phyloP scores from a whole-genome alignment of 345 rosid species.

The Gossypium longicalyx region DNA sequence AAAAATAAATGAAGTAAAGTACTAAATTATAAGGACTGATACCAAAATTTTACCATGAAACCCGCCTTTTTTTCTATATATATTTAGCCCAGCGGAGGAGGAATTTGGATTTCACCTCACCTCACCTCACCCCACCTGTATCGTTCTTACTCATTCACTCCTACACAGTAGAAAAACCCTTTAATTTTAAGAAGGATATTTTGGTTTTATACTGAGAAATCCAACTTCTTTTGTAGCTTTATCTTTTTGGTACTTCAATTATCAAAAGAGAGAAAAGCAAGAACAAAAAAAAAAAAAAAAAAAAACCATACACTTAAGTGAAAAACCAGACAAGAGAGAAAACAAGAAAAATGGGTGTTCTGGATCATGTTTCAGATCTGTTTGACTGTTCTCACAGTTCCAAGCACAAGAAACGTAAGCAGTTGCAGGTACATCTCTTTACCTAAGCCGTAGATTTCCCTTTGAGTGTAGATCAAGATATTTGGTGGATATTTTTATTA shows the following conservation, averaged over 20 bases:
- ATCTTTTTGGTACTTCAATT: too few relatives aligned
- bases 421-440: constrained; percentile 56
- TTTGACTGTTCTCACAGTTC: constrained; percentile 68
- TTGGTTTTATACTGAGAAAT: neutral
- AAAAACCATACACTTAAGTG: neutral
- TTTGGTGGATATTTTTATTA: neutral
- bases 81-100: too few relatives aligned
- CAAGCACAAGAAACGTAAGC: constrained; percentile 54
- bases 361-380: constrained; percentile 76
- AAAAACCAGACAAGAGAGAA: neutral
- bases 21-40: too few relatives aligned
- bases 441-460: neutral
- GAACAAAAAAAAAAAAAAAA: neutral
- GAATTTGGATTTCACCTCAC: too few relatives aligned
- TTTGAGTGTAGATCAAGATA: neutral
- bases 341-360: constrained; percentile 57
- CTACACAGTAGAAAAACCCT: neutral
- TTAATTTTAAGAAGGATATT: neutral
- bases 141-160: neutral
- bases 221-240: too few relatives aligned
- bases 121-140: neutral
- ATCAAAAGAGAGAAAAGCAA: neutral
- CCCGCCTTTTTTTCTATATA: too few relatives aligned
- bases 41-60: too few relatives aligned
- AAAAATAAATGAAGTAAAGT: too few relatives aligned